Conservation (phyloP, 140 eudicot species). For the Anethum foeniculum region DNA sequence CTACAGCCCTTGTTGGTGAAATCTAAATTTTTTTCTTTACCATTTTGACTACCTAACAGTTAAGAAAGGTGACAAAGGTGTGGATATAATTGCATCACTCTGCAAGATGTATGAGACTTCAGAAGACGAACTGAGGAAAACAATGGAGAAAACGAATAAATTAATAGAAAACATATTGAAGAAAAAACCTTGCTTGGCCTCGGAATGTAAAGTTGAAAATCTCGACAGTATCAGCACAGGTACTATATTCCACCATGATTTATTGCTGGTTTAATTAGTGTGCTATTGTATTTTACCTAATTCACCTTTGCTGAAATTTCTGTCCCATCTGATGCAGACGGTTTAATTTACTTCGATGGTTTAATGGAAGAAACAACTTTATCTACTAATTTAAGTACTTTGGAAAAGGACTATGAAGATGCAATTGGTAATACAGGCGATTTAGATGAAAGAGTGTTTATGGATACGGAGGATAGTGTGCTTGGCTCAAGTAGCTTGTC, state of each 20-base stretch:
- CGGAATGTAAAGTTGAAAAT: slow-evolving; percentile 52
- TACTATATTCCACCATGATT: slow-evolving; percentile 1
- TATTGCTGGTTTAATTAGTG: background rate
- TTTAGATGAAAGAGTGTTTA: slow-evolving; percentile 76
- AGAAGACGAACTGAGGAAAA: slow-evolving; percentile 67
- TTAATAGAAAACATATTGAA: slow-evolving; percentile 53
- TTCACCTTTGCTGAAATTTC: background rate
- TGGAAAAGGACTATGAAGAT: slow-evolving; percentile 71
- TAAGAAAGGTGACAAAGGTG: slow-evolving; percentile 51
- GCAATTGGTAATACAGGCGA: slow-evolving; percentile 50
- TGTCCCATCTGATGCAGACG: slow-evolving; percentile 46
- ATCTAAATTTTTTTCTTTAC: background rate
- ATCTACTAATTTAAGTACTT: slow-evolving; percentile 39
- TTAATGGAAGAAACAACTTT: slow-evolving; percentile 57
- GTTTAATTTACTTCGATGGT: slow-evolving; percentile 60
- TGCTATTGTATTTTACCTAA: background rate
- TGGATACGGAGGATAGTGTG: slow-evolving; percentile 72
- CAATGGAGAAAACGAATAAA: slow-evolving; percentile 55
- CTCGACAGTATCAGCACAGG: slow-evolving; percentile 55
- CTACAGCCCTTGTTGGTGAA: background rate
- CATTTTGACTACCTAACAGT: slow-evolving; percentile 31
- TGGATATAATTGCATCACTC: slow-evolving; percentile 78
- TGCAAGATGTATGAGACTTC: slow-evolving; percentile 75
- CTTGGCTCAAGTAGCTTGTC: slow-evolving; percentile 89
- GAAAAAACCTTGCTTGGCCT: slow-evolving; percentile 54